Evolutionary conservation across 768 basidiomycete species (phyloP).

Genomic region (Suillus luteus): DNA sequence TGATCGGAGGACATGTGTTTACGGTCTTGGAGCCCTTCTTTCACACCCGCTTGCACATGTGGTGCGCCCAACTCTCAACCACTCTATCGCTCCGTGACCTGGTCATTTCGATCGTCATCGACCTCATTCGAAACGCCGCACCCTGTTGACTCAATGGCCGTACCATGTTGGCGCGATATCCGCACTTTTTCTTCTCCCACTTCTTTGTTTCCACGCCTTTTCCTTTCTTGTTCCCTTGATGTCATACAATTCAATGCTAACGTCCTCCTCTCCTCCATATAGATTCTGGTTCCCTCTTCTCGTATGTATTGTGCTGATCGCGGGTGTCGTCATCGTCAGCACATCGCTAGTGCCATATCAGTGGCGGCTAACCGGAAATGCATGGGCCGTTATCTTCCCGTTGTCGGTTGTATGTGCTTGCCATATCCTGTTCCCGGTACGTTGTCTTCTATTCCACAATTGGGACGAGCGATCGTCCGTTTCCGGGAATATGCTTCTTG

Average conservation of each 20-base stretch:
- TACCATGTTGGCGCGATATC: not conserved
- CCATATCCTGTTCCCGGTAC: slow-evolving; percentile 76
- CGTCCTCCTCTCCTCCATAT: slow-evolving; percentile 11
- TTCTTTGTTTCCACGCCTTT: not conserved
- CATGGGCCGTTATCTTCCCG: slow-evolving; percentile 79
- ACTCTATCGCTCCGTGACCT: not conserved
- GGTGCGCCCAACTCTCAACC: not conserved
- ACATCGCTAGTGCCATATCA: slow-evolving; percentile 57
- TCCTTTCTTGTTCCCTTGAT: slow-evolving; percentile 7
- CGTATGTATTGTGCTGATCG: slow-evolving; percentile 50
- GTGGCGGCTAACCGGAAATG: slow-evolving; percentile 61
- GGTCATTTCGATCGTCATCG: slow-evolving; percentile 3
- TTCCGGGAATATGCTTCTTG: not conserved
- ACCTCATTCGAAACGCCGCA: not conserved
- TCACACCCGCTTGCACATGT: not conserved
- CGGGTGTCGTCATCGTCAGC: slow-evolving; percentile 62
- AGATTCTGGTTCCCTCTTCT: slow-evolving; percentile 44
- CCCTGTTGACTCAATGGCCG: not conserved
- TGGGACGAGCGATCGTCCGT: not conserved
- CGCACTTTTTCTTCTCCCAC: not conserved
- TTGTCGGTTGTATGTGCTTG: slow-evolving; percentile 67
- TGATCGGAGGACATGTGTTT: slow-evolving; percentile 5
- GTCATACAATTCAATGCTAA: slow-evolving; percentile 20
- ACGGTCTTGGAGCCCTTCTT: not conserved
- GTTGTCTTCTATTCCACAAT: slow-evolving; percentile 23